These are phyloP conservation scores for Aspergillus sparsus DNA, from an alignment of 495 filamentous ascomycete genomes.

Conservation along the genomic window DNA sequence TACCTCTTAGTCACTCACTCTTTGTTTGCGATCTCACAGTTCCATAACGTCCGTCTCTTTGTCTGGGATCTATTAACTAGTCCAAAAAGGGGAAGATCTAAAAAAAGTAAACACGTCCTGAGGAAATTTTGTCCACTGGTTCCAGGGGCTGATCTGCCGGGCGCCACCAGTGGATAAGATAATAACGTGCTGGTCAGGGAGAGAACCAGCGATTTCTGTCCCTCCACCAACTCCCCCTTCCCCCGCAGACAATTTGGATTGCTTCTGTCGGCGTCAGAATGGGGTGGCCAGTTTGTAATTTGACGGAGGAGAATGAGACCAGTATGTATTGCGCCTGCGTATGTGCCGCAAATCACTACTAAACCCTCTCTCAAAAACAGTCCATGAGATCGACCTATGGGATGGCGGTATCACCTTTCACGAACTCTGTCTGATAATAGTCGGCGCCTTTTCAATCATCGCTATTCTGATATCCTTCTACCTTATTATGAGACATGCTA, in stretches of 20 bases:
- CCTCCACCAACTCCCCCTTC: conserved; percentile 1
- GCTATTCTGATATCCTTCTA: conserved; percentile 45
- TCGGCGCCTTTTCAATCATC: conserved; percentile 49
- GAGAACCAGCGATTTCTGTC: conserved; percentile 6
- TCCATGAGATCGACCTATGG: conserved; percentile 48
- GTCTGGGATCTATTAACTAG: no score
- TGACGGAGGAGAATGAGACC: conserved; percentile 45
- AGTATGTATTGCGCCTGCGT: conserved; percentile 34
- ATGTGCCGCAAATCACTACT: conserved; percentile 14
- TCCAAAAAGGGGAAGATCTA: not conserved
- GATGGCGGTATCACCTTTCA: conserved; percentile 53
- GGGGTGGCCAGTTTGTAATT: conserved; percentile 54
- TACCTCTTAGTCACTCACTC: no score
- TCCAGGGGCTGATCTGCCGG: conserved; percentile 21
- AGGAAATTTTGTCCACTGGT: conserved; percentile 5
- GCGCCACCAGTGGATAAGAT: conserved; percentile 5
- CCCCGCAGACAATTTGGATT: conserved; percentile 1
- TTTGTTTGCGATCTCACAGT: no score
- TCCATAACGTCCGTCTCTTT: no score
- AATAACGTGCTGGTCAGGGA: not conserved
- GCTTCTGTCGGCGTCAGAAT: conserved; percentile 30
- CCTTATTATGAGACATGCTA: conserved; percentile 74
- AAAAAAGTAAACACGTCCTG: conserved; percentile 11
- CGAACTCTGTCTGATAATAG: conserved; percentile 47
- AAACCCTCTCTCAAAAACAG: conserved; percentile 22